These are phyloP conservation scores for Diaporthe caulivora DNA, from an alignment of 2,329 filamentous ascomycete genomes.

Conservation along the genomic window DNA sequence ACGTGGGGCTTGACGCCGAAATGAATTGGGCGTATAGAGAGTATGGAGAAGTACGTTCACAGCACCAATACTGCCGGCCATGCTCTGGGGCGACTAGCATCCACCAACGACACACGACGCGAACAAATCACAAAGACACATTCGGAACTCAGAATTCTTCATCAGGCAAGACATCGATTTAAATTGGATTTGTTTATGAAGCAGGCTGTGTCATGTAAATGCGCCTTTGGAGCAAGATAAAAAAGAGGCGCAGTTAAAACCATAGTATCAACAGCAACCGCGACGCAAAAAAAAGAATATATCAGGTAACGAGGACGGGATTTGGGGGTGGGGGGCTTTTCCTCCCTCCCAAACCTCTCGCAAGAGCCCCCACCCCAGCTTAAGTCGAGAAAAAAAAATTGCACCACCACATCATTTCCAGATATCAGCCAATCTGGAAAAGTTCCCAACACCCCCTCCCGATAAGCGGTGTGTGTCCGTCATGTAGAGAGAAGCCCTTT, in stretches of 20 bases:
- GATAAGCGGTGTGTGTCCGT: neutral
- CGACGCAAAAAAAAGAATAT: conserved; percentile 11
- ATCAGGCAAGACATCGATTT: conserved; percentile 5
- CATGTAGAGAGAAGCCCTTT: conserved; percentile 9
- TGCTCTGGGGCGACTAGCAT: neutral
- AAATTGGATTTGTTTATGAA: conserved; percentile 15
- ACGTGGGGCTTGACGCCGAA: no score
- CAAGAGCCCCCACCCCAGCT: neutral
- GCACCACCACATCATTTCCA: conserved; percentile 2
- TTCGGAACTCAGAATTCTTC: neutral
- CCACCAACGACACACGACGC: neutral
- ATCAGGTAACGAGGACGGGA: neutral
- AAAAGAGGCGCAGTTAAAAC: neutral
- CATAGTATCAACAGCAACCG: neutral
- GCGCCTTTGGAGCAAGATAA: neutral
- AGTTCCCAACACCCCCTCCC: neutral
- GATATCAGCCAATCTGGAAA: neutral
- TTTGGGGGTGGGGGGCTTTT: neutral
- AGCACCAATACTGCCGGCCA: neutral
- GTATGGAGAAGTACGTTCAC: neutral
- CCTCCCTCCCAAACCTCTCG: neutral
- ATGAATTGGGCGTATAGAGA: no score
- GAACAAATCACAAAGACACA: neutral
- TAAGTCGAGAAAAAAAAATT: neutral
- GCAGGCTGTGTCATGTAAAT: conserved; percentile 27